These are phyloP conservation scores for Taphrina confusa DNA, from an alignment of 1,139 yeast species.

Conservation along the genomic window DNA sequence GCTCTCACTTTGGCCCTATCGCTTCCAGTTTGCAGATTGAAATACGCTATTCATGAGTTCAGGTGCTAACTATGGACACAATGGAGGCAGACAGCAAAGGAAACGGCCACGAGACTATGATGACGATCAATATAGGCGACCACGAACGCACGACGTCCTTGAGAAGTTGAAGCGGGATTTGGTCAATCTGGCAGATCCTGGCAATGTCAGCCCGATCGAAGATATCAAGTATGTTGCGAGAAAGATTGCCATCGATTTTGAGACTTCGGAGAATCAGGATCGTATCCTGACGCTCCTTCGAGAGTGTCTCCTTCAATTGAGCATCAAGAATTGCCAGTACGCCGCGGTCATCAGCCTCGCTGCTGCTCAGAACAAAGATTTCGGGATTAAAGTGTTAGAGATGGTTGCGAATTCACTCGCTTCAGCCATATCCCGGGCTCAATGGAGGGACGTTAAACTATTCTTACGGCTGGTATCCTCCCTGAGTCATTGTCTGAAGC, in stretches of 20 bases:
- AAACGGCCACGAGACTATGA: conserved; percentile 27
- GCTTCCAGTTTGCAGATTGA: too few species aligned
- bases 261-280: conserved; percentile 33
- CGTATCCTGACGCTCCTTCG: conserved; percentile 14
- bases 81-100: conserved; percentile 31
- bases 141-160: conserved; percentile 20
- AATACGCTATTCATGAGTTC: not conserved
- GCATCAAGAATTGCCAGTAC: conserved; percentile 76
- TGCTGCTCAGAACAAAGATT: conserved; percentile 63
- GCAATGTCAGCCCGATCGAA: conserved; percentile 32
- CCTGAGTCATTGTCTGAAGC: conserved; percentile 59
- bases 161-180: conserved; percentile 28
- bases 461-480: conserved; percentile 69
- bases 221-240: conserved; percentile 38
- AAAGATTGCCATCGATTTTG: conserved; percentile 35
- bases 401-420: conserved; percentile 64
- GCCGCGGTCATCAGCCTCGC: conserved; percentile 70
- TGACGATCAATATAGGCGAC: conserved; percentile 29
- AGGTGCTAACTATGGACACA: conserved; percentile 2
- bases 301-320: conserved; percentile 66
- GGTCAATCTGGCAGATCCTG: conserved; percentile 22
- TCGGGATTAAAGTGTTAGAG: conserved; percentile 71
- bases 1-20: too few species aligned
- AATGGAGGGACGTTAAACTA: conserved; percentile 72
- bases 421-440: conserved; percentile 54